Conservation (phyloP, 106 monocot species). For the Platanthera guangdongensis region DNA sequence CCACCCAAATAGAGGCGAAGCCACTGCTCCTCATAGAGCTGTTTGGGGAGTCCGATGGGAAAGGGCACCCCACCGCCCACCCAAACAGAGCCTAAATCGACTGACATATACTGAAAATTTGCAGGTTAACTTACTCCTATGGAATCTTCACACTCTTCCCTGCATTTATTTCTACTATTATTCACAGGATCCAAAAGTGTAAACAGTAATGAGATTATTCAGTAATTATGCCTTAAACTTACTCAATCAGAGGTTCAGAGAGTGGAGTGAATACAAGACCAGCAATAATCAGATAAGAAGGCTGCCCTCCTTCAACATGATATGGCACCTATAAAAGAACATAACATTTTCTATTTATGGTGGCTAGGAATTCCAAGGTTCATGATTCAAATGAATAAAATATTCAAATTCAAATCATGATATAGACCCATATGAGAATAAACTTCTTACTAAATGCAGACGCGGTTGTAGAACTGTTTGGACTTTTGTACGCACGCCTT, state of each 20-base stretch:
- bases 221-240: conserved; percentile 15
- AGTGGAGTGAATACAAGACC: conserved; percentile 97
- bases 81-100: too few species aligned
- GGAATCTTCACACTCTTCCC: conserved; percentile 86
- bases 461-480: conserved; percentile 58
- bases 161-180: conserved; percentile 18
- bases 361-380: not conserved
- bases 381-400: not conserved
- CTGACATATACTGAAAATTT: not conserved
- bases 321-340: conserved; percentile 59
- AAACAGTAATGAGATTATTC: not conserved
- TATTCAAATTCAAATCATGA: not conserved
- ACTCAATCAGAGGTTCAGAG: conserved; percentile 94
- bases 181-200: not conserved
- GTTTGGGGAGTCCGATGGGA: too few species aligned
- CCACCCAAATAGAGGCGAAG: too few species aligned
- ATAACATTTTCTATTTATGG: not conserved
- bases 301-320: conserved; percentile 81
- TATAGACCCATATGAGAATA: not conserved
- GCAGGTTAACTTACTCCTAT: conserved; percentile 52
- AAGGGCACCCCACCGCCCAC: too few species aligned
- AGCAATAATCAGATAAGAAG: conserved; percentile 91
- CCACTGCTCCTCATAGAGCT: too few species aligned
- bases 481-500: conserved; percentile 56
- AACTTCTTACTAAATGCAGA: conserved; percentile 65